Evolutionary conservation across 2,329 filamentous ascomycete genomes (phyloP).

Genomic region (Tolypocladium amazonense): DNA sequence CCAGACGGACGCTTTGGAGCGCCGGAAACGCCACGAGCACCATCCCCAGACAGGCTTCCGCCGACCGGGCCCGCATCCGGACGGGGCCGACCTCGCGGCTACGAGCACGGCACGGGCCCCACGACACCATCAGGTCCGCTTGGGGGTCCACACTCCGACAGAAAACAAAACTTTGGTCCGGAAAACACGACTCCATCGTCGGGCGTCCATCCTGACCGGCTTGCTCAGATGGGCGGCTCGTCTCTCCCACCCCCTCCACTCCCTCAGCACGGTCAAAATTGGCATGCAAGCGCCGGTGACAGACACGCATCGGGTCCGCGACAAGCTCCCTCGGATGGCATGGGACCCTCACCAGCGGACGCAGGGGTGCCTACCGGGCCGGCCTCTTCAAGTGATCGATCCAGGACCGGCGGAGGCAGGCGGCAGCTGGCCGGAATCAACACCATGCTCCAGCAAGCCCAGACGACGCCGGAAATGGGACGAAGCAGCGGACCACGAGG

Average conservation of each 20-base stretch:
- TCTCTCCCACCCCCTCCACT: slow-evolving; percentile 10
- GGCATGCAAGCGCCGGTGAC: slow-evolving; percentile 22
- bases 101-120: slow-evolving; percentile 23
- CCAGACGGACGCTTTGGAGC: slow-evolving; percentile 30
- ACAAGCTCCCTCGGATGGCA: slow-evolving; percentile 7
- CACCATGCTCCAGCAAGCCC: slow-evolving; percentile 43
- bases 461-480: slow-evolving; percentile 24
- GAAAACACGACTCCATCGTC: slow-evolving; percentile 12
- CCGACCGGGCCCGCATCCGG: slow-evolving; percentile 43
- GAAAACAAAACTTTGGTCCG: slow-evolving; percentile 28
- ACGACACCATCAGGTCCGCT: slow-evolving; percentile 17
- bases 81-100: slow-evolving; percentile 33
- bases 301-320: slow-evolving; percentile 13
- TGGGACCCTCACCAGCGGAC: slow-evolving; percentile 14
- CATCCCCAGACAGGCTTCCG: slow-evolving; percentile 39
- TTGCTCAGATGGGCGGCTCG: slow-evolving; percentile 31
- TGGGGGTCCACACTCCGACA: slow-evolving; percentile 26
- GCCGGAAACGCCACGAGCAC: slow-evolving; percentile 28
- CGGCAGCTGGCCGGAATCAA: slow-evolving; percentile 51
- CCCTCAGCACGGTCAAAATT: slow-evolving; percentile 13
- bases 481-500: slow-evolving; percentile 24
- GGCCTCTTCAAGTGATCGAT: slow-evolving; percentile 24
- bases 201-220: slow-evolving; percentile 39
- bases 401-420: slow-evolving; percentile 27
- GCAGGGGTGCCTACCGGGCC: slow-evolving; percentile 23